Conservation (phyloP, 2,329 filamentous ascomycete genomes). For the Alternaria atra region DNA sequence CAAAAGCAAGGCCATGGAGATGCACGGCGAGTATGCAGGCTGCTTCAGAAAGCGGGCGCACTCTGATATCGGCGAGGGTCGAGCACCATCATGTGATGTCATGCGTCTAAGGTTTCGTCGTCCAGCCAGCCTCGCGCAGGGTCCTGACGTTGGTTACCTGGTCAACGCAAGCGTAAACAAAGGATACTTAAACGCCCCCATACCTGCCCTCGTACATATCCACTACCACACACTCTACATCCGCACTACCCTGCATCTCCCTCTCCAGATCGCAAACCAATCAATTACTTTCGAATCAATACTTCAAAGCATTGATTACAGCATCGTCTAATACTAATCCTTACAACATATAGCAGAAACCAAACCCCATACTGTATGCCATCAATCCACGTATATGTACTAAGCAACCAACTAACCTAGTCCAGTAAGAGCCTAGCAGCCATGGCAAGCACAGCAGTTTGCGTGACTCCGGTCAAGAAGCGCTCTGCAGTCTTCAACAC, state of each 20-base stretch:
- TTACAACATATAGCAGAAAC: constrained; percentile 41
- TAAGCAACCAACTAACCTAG: constrained; percentile 28
- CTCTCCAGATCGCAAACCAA: constrained; percentile 25
- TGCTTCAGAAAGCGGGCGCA: not conserved
- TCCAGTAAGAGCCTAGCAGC: constrained; percentile 43
- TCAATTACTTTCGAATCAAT: constrained; percentile 48
- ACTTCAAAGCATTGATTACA: constrained; percentile 52
- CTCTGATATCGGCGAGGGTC: constrained; percentile 19
- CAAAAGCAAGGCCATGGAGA: constrained; percentile 9
- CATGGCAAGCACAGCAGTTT: constrained; percentile 84
- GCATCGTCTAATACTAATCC: constrained; percentile 52
- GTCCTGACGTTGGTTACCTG: constrained; percentile 34
- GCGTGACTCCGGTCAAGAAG: constrained; percentile 90
- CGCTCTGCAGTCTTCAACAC: constrained; percentile 91
- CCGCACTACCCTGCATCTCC: constrained; percentile 26
- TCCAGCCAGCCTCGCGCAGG: constrained; percentile 21
- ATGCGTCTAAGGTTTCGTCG: constrained; percentile 22
- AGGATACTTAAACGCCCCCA: constrained; percentile 44
- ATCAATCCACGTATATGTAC: constrained; percentile 8
- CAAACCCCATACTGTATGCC: constrained; percentile 41
- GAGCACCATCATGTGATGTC: constrained; percentile 39
- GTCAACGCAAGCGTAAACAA: constrained; percentile 49
- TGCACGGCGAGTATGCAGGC: constrained; percentile 4
- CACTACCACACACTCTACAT: constrained; percentile 29
- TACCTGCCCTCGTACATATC: constrained; percentile 29